These are phyloP conservation scores for Amaranthus cruentus DNA, from an alignment of 148 eudicot species.

Conservation along the genomic window DNA sequence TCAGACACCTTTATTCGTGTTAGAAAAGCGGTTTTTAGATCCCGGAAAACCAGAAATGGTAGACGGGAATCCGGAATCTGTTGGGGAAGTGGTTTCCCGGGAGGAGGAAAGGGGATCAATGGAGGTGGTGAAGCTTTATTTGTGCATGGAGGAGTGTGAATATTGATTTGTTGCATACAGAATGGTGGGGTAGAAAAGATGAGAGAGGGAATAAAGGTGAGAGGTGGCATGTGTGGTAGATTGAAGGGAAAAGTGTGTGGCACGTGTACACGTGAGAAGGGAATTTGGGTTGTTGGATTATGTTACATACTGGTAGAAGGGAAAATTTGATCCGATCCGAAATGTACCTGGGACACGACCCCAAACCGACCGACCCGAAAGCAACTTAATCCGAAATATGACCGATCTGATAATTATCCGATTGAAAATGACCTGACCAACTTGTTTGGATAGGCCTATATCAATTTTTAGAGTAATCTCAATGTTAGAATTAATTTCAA, in stretches of 20 bases:
- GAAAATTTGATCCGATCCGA: too few species aligned
- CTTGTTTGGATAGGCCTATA: too few species aligned
- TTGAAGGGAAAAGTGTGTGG: conserved; percentile 14
- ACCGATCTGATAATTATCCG: too few species aligned
- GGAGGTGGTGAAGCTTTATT: not conserved
- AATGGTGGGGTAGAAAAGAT: not conserved
- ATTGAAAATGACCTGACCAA: too few species aligned
- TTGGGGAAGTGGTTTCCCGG: not conserved
- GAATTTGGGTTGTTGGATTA: conserved; percentile 12
- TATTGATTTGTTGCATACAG: not conserved
- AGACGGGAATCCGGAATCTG: conserved; percentile 24
- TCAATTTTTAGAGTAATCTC: too few species aligned
- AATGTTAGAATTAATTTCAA: too few species aligned
- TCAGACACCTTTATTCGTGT: not conserved
- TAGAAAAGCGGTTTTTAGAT: conserved; percentile 1
- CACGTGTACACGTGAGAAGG: conserved; percentile 19
- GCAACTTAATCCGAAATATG: too few species aligned
- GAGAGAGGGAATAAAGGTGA: not conserved
- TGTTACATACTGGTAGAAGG: not conserved
- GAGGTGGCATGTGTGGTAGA: conserved; percentile 17
- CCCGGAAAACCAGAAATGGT: conserved; percentile 18
- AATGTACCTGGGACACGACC: too few species aligned
- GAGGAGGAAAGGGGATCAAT: not conserved
- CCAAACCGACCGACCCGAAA: too few species aligned
- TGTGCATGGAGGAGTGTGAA: conserved; percentile 1